These are phyloP conservation scores for Colletotrichum theobromicola DNA, from an alignment of 2,329 filamentous ascomycete genomes.

Conservation along the genomic window DNA sequence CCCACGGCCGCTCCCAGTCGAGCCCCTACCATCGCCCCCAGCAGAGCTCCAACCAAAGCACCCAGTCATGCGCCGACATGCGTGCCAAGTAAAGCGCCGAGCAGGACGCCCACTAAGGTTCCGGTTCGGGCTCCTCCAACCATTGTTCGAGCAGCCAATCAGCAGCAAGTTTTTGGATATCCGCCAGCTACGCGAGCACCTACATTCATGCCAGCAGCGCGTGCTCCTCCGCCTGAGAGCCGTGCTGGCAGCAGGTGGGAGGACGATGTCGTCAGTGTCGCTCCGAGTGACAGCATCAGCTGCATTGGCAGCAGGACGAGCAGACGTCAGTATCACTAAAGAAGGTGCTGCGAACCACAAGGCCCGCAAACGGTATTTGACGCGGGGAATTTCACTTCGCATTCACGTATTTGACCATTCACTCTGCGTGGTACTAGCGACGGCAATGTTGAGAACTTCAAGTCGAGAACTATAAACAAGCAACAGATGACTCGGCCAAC, in stretches of 20 bases:
- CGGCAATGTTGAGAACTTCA: background rate
- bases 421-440: background rate
- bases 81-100: slow-evolving; percentile 2
- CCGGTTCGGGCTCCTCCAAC: background rate
- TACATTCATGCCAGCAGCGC: slow-evolving; percentile 33
- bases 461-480: background rate
- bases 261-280: slow-evolving; percentile 58
- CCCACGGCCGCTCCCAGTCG: background rate
- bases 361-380: background rate
- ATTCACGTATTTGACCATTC: background rate
- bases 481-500: background rate
- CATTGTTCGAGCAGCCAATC: background rate
- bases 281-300: slow-evolving; percentile 67
- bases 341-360: background rate
- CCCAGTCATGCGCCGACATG: background rate
- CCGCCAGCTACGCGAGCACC: slow-evolving; percentile 25
- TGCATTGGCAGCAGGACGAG: slow-evolving; percentile 55
- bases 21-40: background rate
- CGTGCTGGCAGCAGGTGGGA: slow-evolving; percentile 46
- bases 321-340: slow-evolving; percentile 28
- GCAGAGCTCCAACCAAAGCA: background rate
- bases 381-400: background rate
- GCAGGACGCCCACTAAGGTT: slow-evolving; percentile 7
- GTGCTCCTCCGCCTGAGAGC: slow-evolving; percentile 46
- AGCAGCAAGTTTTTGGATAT: slow-evolving; percentile 13